These are phyloP conservation scores for Pelargonium citronellum DNA, from an alignment of 441 rosid genomes.

Conservation along the genomic window DNA sequence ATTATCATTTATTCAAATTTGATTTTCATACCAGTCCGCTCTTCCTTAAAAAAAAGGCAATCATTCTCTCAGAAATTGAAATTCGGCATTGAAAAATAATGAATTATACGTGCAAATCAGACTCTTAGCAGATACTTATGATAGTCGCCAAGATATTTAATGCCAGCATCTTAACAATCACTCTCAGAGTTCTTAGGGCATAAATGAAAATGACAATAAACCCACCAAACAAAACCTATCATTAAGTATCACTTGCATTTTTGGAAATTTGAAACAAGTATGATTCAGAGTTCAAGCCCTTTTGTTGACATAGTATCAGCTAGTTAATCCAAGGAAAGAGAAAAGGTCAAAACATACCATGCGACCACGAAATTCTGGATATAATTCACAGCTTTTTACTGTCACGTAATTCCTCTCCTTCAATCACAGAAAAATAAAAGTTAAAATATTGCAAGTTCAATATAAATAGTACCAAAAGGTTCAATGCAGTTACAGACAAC, in stretches of 20 bases:
- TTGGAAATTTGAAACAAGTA: background rate
- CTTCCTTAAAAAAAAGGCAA: background rate
- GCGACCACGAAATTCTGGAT: slow-evolving; percentile 98
- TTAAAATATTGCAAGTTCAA: slow-evolving; percentile 22
- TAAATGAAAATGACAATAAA: background rate
- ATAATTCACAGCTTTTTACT: slow-evolving; percentile 53
- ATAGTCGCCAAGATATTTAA: background rate
- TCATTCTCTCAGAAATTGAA: background rate
- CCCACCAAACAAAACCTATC: background rate
- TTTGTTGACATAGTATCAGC: background rate
- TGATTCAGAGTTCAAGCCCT: background rate
- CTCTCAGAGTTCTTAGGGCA: background rate
- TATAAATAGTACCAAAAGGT: slow-evolving; percentile 14
- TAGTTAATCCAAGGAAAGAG: background rate
- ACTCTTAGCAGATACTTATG: background rate
- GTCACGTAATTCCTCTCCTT: slow-evolving; percentile 92
- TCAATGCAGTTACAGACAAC: slow-evolving; percentile 8
- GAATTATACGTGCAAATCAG: background rate
- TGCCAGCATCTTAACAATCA: background rate
- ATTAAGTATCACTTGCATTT: background rate
- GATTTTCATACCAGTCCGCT: background rate
- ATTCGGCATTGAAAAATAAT: background rate
- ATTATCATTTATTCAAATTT: background rate
- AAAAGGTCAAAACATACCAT: slow-evolving; percentile 56
- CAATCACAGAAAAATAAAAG: slow-evolving; percentile 17